Conservation (phyloP, 169 alveolate genomes). For the Babesia bigemina region DNA sequence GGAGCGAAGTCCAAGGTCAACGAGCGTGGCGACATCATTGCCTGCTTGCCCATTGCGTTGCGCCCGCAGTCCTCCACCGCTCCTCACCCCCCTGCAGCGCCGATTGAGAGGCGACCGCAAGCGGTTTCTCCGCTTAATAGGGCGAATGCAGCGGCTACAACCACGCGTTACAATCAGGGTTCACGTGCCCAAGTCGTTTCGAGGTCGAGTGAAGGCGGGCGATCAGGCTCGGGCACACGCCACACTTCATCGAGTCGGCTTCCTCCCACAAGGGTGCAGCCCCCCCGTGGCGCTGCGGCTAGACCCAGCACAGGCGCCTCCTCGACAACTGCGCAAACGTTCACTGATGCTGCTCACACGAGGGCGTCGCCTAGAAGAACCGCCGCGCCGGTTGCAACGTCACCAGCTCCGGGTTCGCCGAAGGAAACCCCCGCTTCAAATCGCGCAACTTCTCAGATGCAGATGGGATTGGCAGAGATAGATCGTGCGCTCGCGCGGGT, state of each 20-base stretch:
- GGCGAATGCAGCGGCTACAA: not conserved
- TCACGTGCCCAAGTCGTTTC: not conserved
- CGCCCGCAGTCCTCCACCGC: conserved; percentile 28
- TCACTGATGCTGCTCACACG: not conserved
- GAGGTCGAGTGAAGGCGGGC: not conserved
- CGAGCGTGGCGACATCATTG: conserved; percentile 49
- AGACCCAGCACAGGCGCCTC: not conserved
- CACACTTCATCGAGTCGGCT: not conserved
- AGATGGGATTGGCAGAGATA: not conserved
- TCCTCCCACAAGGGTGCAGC: conserved; percentile 33
- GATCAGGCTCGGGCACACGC: not conserved
- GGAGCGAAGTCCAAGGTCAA: conserved; percentile 30
- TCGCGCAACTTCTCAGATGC: not conserved
- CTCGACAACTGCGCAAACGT: not conserved
- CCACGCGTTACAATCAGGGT: not conserved
- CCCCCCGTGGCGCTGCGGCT: conserved; percentile 11
- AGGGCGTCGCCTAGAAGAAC: not conserved
- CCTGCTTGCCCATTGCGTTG: conserved; percentile 43
- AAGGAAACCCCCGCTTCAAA: not conserved
- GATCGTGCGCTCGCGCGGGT: not conserved
- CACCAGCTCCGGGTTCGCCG: not conserved
- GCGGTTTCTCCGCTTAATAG: not conserved
- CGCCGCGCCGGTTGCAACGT: no score
- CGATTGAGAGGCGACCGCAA: conserved; percentile 8
- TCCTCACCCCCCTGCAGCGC: not conserved